Evolutionary conservation across 2,329 filamentous ascomycete species (phyloP).

Genomic region (Sclerotinia minor): DNA sequence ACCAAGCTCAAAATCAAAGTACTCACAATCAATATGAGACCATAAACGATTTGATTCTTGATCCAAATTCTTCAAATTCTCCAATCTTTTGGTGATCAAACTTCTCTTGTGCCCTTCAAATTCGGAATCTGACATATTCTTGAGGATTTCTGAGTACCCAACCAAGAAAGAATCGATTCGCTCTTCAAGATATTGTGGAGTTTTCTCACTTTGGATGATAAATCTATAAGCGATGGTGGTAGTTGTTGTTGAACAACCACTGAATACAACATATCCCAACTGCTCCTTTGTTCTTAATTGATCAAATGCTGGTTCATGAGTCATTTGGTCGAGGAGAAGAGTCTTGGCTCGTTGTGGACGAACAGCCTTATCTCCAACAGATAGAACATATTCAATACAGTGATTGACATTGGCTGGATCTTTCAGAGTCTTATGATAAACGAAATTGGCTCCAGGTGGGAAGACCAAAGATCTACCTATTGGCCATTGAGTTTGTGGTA

Average conservation of each 20-base stretch:
- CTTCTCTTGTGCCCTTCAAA: constrained; percentile 92
- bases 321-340: constrained; percentile 82
- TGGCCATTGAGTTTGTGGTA: constrained; percentile 79
- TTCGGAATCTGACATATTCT: constrained; percentile 75
- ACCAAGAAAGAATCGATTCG: constrained; percentile 84
- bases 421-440: constrained; percentile 77
- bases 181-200: constrained; percentile 78
- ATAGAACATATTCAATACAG: constrained; percentile 76
- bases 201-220: constrained; percentile 89
- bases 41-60: constrained; percentile 83
- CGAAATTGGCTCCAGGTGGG: constrained; percentile 76
- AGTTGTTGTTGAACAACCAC: constrained; percentile 66
- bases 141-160: constrained; percentile 63
- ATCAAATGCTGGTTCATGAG: constrained; percentile 91
- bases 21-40: constrained; percentile 80
- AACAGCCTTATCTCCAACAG: constrained; percentile 68
- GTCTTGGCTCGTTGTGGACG: constrained; percentile 70
- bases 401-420: constrained; percentile 90
- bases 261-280: constrained; percentile 94
- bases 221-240: constrained; percentile 84
- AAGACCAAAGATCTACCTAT: constrained; percentile 75
- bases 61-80: constrained; percentile 88
- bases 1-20: constrained; percentile 88
- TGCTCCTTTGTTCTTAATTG: constrained; percentile 95
- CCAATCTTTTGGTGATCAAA: constrained; percentile 79